Base-by-base conservation (phyloP, 495 filamentous ascomycete genomes). In the Trichoderma virens region DNA sequence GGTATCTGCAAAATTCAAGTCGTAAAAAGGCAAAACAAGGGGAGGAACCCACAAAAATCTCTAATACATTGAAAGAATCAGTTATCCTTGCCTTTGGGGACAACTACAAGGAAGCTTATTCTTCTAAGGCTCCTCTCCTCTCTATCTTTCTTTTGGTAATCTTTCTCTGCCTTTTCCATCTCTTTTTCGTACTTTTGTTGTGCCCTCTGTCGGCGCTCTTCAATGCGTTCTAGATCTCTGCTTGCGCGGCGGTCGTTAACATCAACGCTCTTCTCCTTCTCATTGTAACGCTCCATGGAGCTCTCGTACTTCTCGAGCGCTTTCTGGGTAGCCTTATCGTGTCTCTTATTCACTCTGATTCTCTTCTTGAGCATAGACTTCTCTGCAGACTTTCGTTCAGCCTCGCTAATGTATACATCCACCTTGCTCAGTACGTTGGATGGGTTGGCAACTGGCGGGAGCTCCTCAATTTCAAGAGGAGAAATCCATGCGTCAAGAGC, bases 321-420 rank as follows among this genome's bases (percentile, higher is more conserved):
- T 14, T 56, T 56, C 28, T 56, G 23, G 47, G 23, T 56, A 7
- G 23, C 25, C n/a, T 56, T 56, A 6, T 56, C 47, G 27, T 56
- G 47, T 30, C 28, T 56, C 3, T 56, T 14, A 56, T 27, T 56
- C 1, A 16, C 47, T 13, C 28, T 27, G 20, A 56, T 27, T 8
- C 47, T 56, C 27, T 56, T 56, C 47, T 56, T 56, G 2, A 56
- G 23, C 47, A 56, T 56, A 30, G 47, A 30, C n/a, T 56, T 27
- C 47, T 56, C 47, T 0, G 47, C 47, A 0, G 47, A 56, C 28
- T 56, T 56, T 13, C 47, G 47, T 23, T 56, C 47, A 1, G 9
- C 11, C 47, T 56, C 47, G 28, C 47, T 56, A 3, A 56, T 23
- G 8, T 28, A 28, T 4, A 28, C 47, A 30, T 56, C 47, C 27